phyloP scores from a whole-genome alignment of 495 filamentous ascomycete species.

The Baudoinia panamericana region DNA sequence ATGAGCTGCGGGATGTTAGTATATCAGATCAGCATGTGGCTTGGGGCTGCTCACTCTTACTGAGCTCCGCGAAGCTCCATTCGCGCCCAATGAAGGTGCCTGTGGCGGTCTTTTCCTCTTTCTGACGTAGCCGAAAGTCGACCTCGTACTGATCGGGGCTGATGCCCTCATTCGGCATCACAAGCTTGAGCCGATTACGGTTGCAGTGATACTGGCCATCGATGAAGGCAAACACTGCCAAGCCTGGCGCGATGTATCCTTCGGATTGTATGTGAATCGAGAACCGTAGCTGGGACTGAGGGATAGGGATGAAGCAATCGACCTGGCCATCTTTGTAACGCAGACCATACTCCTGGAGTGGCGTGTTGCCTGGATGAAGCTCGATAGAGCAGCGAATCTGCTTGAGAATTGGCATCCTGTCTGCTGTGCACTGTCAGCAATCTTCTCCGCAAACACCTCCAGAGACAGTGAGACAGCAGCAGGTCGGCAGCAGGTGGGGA shows the following conservation, averaged over 20 bases:
- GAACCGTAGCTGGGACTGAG: constrained; percentile 27
- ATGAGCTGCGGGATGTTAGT: constrained; percentile 5
- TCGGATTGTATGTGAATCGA: constrained; percentile 31
- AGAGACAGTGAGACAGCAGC: too few relatives aligned
- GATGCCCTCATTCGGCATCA: constrained; percentile 17
- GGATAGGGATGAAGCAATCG: constrained; percentile 34
- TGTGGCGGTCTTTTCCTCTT: constrained; percentile 30
- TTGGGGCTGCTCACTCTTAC: constrained; percentile 31
- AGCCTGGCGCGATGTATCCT: constrained; percentile 34
- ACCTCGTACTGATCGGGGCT: constrained; percentile 20
- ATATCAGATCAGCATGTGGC: not conserved
- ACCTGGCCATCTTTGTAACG: constrained; percentile 35
- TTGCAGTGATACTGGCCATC: constrained; percentile 40
- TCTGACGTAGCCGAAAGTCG: constrained; percentile 34
- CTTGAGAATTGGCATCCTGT: constrained; percentile 38
- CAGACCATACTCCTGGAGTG: constrained; percentile 32
- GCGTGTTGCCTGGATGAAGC: constrained; percentile 23
- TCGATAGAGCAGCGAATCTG: constrained; percentile 34
- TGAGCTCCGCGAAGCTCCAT: constrained; percentile 34
- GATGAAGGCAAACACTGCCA: constrained; percentile 39
- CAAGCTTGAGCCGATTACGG: constrained; percentile 32
- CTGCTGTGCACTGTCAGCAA: too few relatives aligned
- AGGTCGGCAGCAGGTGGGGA: too few relatives aligned
- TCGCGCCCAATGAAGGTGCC: constrained; percentile 32
- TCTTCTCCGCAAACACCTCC: too few relatives aligned